Percentiles rank a stretch among this genome's conserved stretches.
These are phyloP conservation scores for Fragilaria crotonensis DNA, from an alignment of 108 stramenopile species.

Conservation along the genomic window DNA sequence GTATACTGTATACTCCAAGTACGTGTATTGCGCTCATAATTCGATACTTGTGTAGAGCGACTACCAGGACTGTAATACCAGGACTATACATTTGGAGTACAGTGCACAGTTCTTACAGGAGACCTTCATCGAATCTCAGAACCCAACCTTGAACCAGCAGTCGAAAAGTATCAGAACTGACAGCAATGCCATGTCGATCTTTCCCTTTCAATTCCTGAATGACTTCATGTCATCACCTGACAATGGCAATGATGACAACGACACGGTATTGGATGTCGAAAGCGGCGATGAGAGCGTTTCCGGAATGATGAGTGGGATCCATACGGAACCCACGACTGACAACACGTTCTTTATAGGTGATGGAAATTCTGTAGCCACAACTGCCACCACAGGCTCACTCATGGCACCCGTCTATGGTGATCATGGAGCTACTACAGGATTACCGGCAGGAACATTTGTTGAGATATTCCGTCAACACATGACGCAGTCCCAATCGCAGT, in stretches of 20 bases:
- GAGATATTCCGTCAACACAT: neutral
- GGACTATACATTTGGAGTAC: too few species aligned
- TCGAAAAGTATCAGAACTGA: too few species aligned
- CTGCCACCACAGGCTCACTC: neutral
- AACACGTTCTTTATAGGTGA: neutral
- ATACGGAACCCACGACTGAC: neutral
- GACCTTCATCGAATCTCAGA: too few species aligned
- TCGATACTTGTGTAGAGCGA: too few species aligned
- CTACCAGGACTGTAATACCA: too few species aligned
- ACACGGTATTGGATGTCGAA: neutral
- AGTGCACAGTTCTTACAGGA: too few species aligned
- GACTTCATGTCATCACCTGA: neutral
- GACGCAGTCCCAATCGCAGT: neutral
- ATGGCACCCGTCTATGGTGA: neutral
- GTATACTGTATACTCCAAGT: too few species aligned
- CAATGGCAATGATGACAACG: neutral
- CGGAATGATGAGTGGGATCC: neutral
- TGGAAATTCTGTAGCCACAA: neutral
- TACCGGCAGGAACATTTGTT: neutral
- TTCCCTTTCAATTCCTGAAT: neutral
- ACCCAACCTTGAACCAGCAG: too few species aligned
- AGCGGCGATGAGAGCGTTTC: neutral
- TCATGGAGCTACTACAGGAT: neutral
- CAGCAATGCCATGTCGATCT: conserved; percentile 1
- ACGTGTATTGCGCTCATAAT: too few species aligned